Conservation (phyloP, 768 basidiomycete genomes). For the Astraeus odoratus region DNA sequence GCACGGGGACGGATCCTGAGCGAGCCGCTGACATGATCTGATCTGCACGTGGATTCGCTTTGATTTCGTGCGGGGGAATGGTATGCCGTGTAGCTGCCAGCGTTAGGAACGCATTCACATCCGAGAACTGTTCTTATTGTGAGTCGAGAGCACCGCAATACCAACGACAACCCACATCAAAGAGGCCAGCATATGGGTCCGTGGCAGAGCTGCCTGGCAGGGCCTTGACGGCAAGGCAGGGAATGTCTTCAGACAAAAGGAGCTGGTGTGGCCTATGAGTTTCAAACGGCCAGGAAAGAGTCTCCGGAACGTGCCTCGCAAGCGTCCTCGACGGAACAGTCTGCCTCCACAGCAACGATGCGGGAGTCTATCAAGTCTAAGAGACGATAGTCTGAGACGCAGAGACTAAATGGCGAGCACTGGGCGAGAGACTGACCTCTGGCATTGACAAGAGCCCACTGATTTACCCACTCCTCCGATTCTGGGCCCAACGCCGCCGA, state of each 20-base stretch:
- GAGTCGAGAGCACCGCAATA: not conserved
- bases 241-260: slow-evolving; percentile 53
- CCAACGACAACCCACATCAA: slow-evolving; percentile 52
- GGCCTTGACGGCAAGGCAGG: slow-evolving; percentile 58
- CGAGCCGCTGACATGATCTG: slow-evolving; percentile 71
- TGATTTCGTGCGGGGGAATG: slow-evolving; percentile 51
- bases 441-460: slow-evolving; percentile 51
- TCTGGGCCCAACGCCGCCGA: slow-evolving; percentile 22
- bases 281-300: not conserved
- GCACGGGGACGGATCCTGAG: slow-evolving; percentile 65
- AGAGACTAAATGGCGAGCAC: not conserved
- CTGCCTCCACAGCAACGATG: slow-evolving; percentile 59
- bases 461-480: slow-evolving; percentile 46
- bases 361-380: slow-evolving; percentile 66
- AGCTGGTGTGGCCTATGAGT: slow-evolving; percentile 31
- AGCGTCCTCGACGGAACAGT: slow-evolving; percentile 73
- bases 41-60: slow-evolving; percentile 51
- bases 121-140: slow-evolving; percentile 53
- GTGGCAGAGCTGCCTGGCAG: slow-evolving; percentile 15
- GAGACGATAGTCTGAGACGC: not conserved
- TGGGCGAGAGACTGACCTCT: slow-evolving; percentile 39
- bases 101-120: slow-evolving; percentile 84
- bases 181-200: slow-evolving; percentile 48
- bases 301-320: slow-evolving; percentile 51
- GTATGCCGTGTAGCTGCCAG: slow-evolving; percentile 76